Base-by-base conservation (phyloP, 352 stramenopile genomes). In the Blastocystis sp. region DNA sequence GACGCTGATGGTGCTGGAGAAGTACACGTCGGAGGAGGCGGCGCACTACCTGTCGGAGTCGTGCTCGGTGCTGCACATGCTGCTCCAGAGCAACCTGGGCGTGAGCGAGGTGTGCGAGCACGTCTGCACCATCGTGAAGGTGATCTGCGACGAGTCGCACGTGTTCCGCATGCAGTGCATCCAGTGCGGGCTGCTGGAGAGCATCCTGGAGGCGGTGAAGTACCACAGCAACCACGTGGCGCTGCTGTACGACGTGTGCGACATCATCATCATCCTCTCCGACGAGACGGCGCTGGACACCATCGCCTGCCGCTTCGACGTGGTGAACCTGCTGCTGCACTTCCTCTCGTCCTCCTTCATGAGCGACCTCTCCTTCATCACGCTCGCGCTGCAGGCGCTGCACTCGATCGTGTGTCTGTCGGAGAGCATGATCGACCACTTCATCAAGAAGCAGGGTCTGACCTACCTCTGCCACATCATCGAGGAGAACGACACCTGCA, bases 341-440 rank as follows among this genome's bases (percentile, higher is more conserved):
- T 77, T 77, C 50, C 31, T 41, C n/a, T 77, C 66, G 16, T 45
- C 66, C 66, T 77, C 66, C n/a, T 77, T 77, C 45, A 29, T 41
- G 37, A 59, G 31, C 37, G 66, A 77, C 45, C 66, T 35, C 37
- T 19, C 66, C 4, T 55, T 77, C 33, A 77, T 77, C 24, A 35
- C n/a, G 37, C 6, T 45, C 50, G 50, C 66, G 10, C 66, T 77
- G 2, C 66, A 77, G 4, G 33, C 66, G 13, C 66, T 77, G n/a
- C 35, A 77, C 37, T 2, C 66, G 24, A 35, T 77, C 1, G 37
- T 19, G 1, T 77, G 66, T 45, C 37, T 77, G 29, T 77, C 66
- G 3, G 31, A 29, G 10, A 24, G 29, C 26, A 59, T 35, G 37
- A 29, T 51, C 35, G 31, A 77, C 9, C 50, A 59, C 33, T 77